Percentiles rank a stretch among this genome's conserved stretches.
Evolutionary conservation across 164 flowering plant species (phyloP).

Genomic region (Chloranthus sessilifolius): DNA sequence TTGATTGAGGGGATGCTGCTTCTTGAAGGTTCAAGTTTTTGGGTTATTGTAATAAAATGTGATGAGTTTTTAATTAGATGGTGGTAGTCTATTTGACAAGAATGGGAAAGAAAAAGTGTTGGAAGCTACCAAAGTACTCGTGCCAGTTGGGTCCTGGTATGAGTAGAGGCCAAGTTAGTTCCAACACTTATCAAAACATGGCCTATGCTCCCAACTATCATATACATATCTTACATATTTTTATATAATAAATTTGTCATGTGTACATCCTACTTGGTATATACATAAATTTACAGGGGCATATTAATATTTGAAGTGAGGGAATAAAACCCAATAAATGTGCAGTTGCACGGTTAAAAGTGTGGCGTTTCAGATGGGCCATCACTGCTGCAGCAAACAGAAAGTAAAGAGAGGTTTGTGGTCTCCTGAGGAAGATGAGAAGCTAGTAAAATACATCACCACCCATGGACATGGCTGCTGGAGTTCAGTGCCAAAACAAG

Average conservation of each 20-base stretch:
- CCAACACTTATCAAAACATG: conserved; percentile 17
- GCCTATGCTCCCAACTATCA: neutral
- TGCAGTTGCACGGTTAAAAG: conserved; percentile 7
- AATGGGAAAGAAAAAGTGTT: conserved; percentile 10
- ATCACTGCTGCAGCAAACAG: conserved; percentile 43
- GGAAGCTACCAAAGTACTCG: conserved; percentile 31
- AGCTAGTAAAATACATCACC: conserved; percentile 29
- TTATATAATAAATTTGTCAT: neutral
- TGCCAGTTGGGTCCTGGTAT: conserved; percentile 24
- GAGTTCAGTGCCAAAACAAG: conserved; percentile 39
- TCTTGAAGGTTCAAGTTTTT: conserved; percentile 17
- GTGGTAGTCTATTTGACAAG: conserved; percentile 12
- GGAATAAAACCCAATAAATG: conserved; percentile 6
- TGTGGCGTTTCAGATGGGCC: conserved; percentile 23
- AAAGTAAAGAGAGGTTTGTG: conserved; percentile 42
- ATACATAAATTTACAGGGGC: neutral
- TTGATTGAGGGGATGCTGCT: conserved; percentile 17
- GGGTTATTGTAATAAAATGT: neutral
- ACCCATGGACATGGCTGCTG: conserved; percentile 42
- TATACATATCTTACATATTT: neutral
- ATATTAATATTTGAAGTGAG: neutral
- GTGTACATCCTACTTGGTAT: neutral
- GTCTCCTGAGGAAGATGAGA: conserved; percentile 51
- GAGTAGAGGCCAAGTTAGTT: conserved; percentile 32
- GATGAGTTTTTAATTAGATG: conserved; percentile 10